phyloP scores from a whole-genome alignment of 768 basidiomycete genomes.

The Boletus pseudo-olivaceus region DNA sequence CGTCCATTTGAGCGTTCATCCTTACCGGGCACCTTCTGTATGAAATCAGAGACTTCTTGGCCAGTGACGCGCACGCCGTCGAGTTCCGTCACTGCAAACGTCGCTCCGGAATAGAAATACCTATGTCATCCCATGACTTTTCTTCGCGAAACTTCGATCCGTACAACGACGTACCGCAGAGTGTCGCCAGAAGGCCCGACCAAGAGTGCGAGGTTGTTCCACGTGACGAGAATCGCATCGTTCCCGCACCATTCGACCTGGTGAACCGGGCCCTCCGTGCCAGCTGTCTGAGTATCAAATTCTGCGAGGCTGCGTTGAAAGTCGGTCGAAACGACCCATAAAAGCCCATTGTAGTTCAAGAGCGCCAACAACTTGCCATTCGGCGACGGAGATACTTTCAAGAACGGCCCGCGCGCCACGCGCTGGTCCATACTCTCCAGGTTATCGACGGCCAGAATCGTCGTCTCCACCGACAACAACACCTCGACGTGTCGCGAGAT shows the following conservation, averaged over 20 bases:
- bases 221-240: conserved; percentile 87
- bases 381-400: conserved; percentile 83
- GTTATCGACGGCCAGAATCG: conserved; percentile 84
- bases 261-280: conserved; percentile 54
- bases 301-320: conserved; percentile 88
- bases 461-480: conserved; percentile 73
- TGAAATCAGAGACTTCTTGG: conserved; percentile 76
- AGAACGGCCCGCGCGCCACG: conserved; percentile 84
- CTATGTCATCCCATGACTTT: conserved; percentile 38
- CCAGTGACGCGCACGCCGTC: conserved; percentile 88
- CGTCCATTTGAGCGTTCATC: neutral
- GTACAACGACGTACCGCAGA: conserved; percentile 55
- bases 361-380: conserved; percentile 91
- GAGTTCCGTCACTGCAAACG: conserved; percentile 77
- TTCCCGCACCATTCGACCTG: conserved; percentile 96
- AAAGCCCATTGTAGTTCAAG: conserved; percentile 62
- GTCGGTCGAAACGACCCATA: conserved; percentile 95
- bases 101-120: conserved; percentile 74
- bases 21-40: conserved; percentile 92
- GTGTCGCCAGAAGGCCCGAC: conserved; percentile 93
- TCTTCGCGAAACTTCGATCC: neutral
- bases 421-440: conserved; percentile 87
- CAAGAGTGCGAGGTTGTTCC: conserved; percentile 71
- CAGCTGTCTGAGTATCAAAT: conserved; percentile 65
- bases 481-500: conserved; percentile 90